phyloP scores from a whole-genome alignment of 306 rosid genomes.

The Canavalia ensiformis region DNA sequence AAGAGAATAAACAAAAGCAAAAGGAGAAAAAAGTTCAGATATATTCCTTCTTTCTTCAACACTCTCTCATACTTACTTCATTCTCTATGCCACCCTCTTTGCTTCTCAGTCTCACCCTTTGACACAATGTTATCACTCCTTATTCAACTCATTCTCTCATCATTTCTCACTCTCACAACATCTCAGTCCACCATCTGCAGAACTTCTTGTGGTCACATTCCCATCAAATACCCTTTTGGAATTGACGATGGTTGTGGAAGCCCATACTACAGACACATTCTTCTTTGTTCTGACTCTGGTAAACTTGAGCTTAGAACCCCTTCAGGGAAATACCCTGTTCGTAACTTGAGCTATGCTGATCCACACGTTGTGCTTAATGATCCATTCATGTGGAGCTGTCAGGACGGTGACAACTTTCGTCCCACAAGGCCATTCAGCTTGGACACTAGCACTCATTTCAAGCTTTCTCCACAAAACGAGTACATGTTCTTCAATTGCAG shows the following conservation, averaged over 20 bases:
- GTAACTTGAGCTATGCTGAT: conserved; percentile 72
- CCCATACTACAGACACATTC: conserved; percentile 76
- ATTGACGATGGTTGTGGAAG: conserved; percentile 97
- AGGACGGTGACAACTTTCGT: conserved; percentile 71
- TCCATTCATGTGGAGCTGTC: conserved; percentile 92
- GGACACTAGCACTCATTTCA: conserved; percentile 76
- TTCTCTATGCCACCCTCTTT: conserved; percentile 6
- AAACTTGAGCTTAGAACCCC: conserved; percentile 85
- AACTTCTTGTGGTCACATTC: conserved; percentile 78
- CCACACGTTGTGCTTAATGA: conserved; percentile 83
- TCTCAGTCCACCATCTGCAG: conserved; percentile 71
- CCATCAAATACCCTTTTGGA: conserved; percentile 86
- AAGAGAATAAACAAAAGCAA: conserved; percentile 46
- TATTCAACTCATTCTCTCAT: conserved; percentile 48
- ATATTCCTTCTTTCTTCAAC: conserved; percentile 34
- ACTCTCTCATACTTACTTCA: conserved; percentile 32
- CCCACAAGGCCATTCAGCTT: conserved; percentile 80
- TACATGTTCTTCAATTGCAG: conserved; percentile 95
- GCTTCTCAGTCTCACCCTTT: not conserved
- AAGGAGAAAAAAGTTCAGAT: conserved; percentile 50
- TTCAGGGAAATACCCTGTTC: conserved; percentile 78
- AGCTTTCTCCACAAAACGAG: conserved; percentile 79
- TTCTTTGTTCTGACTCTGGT: conserved; percentile 63
- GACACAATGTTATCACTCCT: conserved; percentile 41
- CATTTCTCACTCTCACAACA: conserved; percentile 47